Evolutionary conservation across 2,329 filamentous ascomycete species (phyloP), one percentile per base, ranked within the genome.

Genomic region (Chaetomium sp.): DNA sequence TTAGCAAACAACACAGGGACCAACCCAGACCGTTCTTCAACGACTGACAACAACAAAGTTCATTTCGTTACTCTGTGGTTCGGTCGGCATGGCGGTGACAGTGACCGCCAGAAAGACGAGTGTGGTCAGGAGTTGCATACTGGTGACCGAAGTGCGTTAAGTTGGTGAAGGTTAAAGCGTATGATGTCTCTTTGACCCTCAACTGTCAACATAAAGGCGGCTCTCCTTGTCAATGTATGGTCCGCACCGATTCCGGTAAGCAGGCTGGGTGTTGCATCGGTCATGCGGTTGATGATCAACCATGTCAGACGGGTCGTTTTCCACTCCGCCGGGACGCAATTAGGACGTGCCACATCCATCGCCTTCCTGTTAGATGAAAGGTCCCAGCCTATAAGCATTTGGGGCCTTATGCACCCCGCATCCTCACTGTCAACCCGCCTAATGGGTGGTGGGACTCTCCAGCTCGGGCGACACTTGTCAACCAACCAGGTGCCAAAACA

Each of bases 61-160:
- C 56, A 58, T 16, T 6, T 42, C 33, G 16, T 19, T 35, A 4
- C 49, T 27, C 19, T 50, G 19, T 29, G 47, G 12, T 13, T 38
- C 31, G 1, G 47, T 53, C 33, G 31, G 47, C 47, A 53, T 23
- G 4, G 57, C 57, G 5, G 47, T n/a, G 10, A 25, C 23, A 4
- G 57, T 60, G 5, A 23, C 29, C 57, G 29, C 57, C 13, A 60
- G 23, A 13, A 53, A 27, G 31, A 33, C 57, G 19, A 60, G 47
- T 2, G 27, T 16, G 7, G 57, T 53, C 2, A 53, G 16, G 47
- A 38, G 21, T 21, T 21, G 47, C 57, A 60, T 60, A 7, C 12
- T 42, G 45, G 7, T 27, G 5, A 53, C 10, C 5, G 38, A 23
- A 23, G 6, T 47, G 7, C 16, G 27, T 31, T n/a, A n/a, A n/a